A percentile compares a stretch with the other conserved stretches of the same genome.
Evolutionary conservation across 192 early-diverging fungal species (phyloP).

Genomic region (Podila epigama): DNA sequence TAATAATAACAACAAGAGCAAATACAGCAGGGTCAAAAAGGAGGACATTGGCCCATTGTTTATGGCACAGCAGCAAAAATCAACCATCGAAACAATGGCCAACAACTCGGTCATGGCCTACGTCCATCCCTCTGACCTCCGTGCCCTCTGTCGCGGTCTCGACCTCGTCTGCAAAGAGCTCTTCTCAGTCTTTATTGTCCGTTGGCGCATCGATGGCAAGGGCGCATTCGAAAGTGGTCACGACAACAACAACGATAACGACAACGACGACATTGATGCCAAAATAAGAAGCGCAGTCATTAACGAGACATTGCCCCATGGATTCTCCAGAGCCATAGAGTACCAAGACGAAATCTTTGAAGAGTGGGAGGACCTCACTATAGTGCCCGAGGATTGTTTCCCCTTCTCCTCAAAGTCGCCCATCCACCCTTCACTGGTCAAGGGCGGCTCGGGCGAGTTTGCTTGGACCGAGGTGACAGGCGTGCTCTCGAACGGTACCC

Average conservation of each 20-base stretch:
- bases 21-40: background rate
- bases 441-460: background rate
- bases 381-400: background rate
- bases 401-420: background rate
- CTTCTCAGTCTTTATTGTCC: background rate
- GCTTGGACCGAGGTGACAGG: conserved; percentile 3
- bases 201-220: background rate
- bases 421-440: background rate
- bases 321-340: background rate
- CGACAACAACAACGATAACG: background rate
- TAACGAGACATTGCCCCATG: background rate
- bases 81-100: background rate
- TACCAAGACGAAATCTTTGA: conserved; percentile 2
- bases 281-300: no score
- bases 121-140: background rate
- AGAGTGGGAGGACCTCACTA: background rate
- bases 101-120: conserved; percentile 4
- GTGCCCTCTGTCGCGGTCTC: background rate
- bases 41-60: background rate
- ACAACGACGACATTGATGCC: background rate
- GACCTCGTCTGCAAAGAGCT: background rate
- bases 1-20: background rate
- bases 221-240: background rate
- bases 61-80: background rate
- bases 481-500: background rate